Conservation (phyloP, 1,284 basidiomycete species). For the Naganishia sp. region DNA sequence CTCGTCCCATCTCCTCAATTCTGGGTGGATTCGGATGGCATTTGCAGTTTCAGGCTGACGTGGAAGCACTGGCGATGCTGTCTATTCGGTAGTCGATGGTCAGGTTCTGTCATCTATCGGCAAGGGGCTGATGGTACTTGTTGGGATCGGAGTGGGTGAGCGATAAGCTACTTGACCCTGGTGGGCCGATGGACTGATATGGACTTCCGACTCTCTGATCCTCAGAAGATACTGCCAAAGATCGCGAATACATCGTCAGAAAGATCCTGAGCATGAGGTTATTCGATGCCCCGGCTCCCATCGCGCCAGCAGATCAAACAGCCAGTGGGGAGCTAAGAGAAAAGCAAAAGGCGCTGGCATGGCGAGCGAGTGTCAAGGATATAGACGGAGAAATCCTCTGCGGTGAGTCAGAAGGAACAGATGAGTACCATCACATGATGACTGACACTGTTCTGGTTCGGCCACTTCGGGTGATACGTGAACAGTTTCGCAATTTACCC, state of each 20-base stretch:
- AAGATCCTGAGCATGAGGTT: conserved; percentile 75
- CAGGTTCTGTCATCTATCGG: conserved; percentile 71
- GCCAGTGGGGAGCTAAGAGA: conserved; percentile 55
- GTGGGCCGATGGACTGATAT: neutral
- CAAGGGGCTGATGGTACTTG: conserved; percentile 78
- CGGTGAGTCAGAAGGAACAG: conserved; percentile 46
- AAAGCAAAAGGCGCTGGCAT: conserved; percentile 45
- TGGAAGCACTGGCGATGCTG: no score
- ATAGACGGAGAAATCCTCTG: conserved; percentile 82
- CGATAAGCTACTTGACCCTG: conserved; percentile 16
- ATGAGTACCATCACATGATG: neutral
- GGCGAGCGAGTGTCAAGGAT: conserved; percentile 81
- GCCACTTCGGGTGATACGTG: neutral
- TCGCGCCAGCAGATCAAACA: conserved; percentile 37
- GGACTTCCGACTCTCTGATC: conserved; percentile 27
- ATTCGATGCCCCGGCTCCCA: conserved; percentile 61
- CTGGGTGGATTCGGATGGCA: conserved; percentile 42
- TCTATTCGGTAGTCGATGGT: conserved; percentile 46
- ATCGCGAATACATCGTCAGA: conserved; percentile 69
- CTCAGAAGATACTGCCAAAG: conserved; percentile 73
- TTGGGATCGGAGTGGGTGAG: conserved; percentile 79
- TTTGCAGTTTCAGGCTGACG: no score
- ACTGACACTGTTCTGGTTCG: neutral
- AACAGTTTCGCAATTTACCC: conserved; percentile 79
- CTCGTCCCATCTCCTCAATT: conserved; percentile 16